A percentile compares a stretch with the other conserved stretches of the same genome.
These are phyloP conservation scores for Nothophaeocryptopus gaeumannii DNA, from an alignment of 2,329 filamentous ascomycete species.

Conservation along the genomic window DNA sequence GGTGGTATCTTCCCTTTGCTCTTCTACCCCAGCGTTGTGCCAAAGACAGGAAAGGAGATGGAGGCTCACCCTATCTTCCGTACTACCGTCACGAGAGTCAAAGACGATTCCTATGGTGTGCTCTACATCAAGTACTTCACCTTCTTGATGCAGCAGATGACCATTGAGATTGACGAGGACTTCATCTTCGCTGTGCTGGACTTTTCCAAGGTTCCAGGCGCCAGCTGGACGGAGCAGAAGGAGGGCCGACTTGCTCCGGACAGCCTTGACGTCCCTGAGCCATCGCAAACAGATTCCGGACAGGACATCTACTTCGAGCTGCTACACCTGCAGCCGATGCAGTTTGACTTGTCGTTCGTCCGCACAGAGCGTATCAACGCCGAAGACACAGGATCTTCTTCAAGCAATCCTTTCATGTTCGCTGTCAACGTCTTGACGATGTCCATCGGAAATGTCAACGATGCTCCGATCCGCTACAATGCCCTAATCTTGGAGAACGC, in stretches of 20 bases:
- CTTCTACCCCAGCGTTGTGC: conserved; percentile 93
- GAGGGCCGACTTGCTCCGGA: conserved; percentile 88
- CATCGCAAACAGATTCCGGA: conserved; percentile 75
- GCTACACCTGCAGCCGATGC: conserved; percentile 95
- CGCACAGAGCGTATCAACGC: conserved; percentile 94
- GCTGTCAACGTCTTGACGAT: conserved; percentile 98
- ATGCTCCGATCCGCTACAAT: conserved; percentile 90
- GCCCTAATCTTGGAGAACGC: conserved; percentile 94
- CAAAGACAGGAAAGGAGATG: conserved; percentile 93
- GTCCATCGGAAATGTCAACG: conserved; percentile 98
- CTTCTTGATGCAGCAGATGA: conserved; percentile 93
- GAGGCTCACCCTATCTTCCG: conserved; percentile 95
- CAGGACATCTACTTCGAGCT: conserved; percentile 98
- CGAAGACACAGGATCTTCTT: conserved; percentile 81
- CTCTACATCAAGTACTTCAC: conserved; percentile 98
- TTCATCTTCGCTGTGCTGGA: conserved; percentile 96
- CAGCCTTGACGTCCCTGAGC: conserved; percentile 85
- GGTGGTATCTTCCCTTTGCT: conserved; percentile 98
- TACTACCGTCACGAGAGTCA: conserved; percentile 85
- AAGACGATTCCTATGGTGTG: conserved; percentile 97
- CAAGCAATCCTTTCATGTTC: conserved; percentile 94
- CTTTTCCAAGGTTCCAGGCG: conserved; percentile 88
- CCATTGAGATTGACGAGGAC: conserved; percentile 93
- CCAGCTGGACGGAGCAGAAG: conserved; percentile 78
- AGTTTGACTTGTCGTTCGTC: conserved; percentile 94